Conservation (phyloP, 805 yeast species). For the Candida parachauliodes region DNA sequence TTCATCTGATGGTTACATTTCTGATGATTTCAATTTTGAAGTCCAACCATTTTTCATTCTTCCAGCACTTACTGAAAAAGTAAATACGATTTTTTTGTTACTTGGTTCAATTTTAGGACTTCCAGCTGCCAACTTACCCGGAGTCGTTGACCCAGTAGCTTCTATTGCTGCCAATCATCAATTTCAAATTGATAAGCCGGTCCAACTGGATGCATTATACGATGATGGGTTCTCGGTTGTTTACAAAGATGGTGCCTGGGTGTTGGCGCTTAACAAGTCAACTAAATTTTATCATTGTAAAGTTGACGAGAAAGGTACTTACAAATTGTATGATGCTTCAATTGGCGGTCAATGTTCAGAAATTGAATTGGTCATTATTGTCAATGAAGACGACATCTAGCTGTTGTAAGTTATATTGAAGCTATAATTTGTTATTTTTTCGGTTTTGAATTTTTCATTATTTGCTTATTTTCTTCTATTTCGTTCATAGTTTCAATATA, state of each 20-base stretch:
- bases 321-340: slow-evolving; percentile 5
- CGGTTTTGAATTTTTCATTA: no score
- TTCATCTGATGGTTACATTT: neutral
- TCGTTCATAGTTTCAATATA: no score
- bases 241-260: neutral
- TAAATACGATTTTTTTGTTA: neutral
- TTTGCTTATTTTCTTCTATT: no score
- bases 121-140: neutral
- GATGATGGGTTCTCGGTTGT: slow-evolving; percentile 3
- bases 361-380: slow-evolving; percentile 4
- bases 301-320: slow-evolving; percentile 3
- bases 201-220: slow-evolving; percentile 8
- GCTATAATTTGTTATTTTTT: no score
- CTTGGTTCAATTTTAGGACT: slow-evolving; percentile 41
- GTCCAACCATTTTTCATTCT: slow-evolving; percentile 1
- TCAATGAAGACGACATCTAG: slow-evolving; percentile 1
- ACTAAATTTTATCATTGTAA: slow-evolving; percentile 5
- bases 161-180: slow-evolving; percentile 10
- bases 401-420: no score
- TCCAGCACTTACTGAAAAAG: neutral
- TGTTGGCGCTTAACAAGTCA: slow-evolving; percentile 1
- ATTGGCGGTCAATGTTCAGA: slow-evolving; percentile 3
- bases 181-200: slow-evolving; percentile 19
- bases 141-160: slow-evolving; percentile 2
- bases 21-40: neutral